A percentile compares a stretch with the other conserved stretches of the same genome.
phyloP scores from a whole-genome alignment of 2,329 filamentous ascomycete genomes.

The Fusarium agapanthi region DNA sequence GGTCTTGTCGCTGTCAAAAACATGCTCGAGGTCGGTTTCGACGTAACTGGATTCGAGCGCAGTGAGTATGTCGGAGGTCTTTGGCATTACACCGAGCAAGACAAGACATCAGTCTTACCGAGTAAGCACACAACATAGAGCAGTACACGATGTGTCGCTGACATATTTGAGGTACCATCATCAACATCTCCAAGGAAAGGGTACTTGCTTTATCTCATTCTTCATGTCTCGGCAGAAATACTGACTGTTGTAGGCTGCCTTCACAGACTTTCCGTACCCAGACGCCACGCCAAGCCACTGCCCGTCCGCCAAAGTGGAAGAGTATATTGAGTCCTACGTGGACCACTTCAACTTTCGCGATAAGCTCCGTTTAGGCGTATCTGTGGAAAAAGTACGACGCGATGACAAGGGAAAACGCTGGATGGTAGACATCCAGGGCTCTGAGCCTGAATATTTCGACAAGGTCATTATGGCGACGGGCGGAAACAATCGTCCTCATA shows the following conservation, averaged over 20 bases:
- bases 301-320: constrained; percentile 38
- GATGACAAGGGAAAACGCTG: constrained; percentile 37
- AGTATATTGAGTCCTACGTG: constrained; percentile 47
- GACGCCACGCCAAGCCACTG: constrained; percentile 39
- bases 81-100: constrained; percentile 53
- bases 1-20: constrained; percentile 53
- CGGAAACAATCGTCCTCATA: constrained; percentile 46
- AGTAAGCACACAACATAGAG: constrained; percentile 29
- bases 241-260: constrained; percentile 41
- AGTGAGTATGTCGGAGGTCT: constrained; percentile 52
- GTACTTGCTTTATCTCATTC: constrained; percentile 1
- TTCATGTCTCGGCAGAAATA: accelerated
- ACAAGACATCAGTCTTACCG: constrained; percentile 50
- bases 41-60: constrained; percentile 54
- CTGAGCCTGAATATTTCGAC: constrained; percentile 43
- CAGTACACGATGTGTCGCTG: background rate
- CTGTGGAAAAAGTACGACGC: constrained; percentile 29
- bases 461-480: constrained; percentile 49
- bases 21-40: constrained; percentile 53
- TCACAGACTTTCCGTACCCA: constrained; percentile 49
- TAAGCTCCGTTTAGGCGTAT: constrained; percentile 39
- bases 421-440: constrained; percentile 42
- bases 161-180: constrained; percentile 37
- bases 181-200: constrained; percentile 47
- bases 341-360: constrained; percentile 44